Evolutionary conservation across 345 rosid species (phyloP).

Genomic region (Salix udensis): DNA sequence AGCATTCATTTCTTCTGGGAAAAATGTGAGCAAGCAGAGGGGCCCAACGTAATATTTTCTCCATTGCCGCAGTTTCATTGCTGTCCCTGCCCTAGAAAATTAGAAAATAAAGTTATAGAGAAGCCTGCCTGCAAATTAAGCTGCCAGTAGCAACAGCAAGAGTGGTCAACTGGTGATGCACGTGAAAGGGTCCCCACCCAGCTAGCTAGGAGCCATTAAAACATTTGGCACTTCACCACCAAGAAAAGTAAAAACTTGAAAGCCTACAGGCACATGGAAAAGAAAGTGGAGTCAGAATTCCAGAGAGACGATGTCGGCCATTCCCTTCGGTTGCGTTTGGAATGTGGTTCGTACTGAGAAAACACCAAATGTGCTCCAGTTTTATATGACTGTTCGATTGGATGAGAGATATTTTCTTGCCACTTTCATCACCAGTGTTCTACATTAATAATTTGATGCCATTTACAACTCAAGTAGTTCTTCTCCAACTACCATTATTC

Average conservation of each 20-base stretch:
- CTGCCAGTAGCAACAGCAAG: not conserved
- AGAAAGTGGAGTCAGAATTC: not conserved
- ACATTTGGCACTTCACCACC: not conserved
- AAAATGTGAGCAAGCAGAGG: too few species aligned
- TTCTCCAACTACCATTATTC: not conserved
- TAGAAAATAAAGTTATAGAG: not conserved
- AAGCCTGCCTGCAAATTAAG: not conserved
- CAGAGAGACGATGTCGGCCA: not conserved
- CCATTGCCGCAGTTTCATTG: not conserved
- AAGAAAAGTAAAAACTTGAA: not conserved
- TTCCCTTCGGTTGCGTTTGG: not conserved
- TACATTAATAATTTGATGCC: not conserved
- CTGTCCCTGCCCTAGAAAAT: not conserved
- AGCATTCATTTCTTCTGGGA: too few species aligned
- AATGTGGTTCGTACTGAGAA: not conserved
- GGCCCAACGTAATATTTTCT: too few species aligned
- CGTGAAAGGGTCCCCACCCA: not conserved
- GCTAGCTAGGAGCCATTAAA: not conserved
- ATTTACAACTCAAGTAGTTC: not conserved
- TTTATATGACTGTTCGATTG: not conserved
- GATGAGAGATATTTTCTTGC: not conserved
- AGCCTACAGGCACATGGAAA: not conserved
- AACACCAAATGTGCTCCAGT: not conserved
- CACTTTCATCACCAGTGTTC: not conserved
- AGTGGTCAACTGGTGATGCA: not conserved